phyloP scores from a whole-genome alignment of 192 early-diverging fungal species.

The Spinellus fusiger region DNA sequence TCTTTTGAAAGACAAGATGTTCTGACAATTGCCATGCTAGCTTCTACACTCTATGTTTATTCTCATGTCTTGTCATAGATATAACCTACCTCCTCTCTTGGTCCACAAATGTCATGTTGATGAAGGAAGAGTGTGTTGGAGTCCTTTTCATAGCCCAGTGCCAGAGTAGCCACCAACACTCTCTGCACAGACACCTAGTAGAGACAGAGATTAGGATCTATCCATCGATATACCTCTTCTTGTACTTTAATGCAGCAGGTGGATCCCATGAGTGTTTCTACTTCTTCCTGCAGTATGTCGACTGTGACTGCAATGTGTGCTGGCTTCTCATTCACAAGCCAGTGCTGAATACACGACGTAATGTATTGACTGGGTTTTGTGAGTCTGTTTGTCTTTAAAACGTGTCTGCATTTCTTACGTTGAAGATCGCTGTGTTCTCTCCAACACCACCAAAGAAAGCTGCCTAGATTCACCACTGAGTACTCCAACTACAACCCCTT shows the following conservation, averaged over 20 bases:
- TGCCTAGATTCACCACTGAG: constrained; percentile 1
- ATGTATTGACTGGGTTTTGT: neutral
- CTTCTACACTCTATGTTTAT: neutral
- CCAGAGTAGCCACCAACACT: constrained; percentile 4
- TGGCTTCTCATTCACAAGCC: constrained; percentile 11
- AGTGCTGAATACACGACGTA: constrained; percentile 5
- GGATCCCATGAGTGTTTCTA: constrained; percentile 1
- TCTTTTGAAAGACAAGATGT: constrained; percentile 37
- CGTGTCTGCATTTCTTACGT: neutral
- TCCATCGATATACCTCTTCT: neutral
- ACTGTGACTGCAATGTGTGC: neutral
- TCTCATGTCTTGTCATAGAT: neutral
- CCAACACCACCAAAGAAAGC: constrained; percentile 11
- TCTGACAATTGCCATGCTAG: constrained; percentile 31
- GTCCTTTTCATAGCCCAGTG: constrained; percentile 7
- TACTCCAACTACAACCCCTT: no score
- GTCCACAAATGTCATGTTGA: constrained; percentile 8
- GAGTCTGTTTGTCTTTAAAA: neutral
- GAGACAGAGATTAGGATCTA: neutral
- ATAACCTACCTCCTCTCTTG: constrained; percentile 13
- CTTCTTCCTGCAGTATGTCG: constrained; percentile 1
- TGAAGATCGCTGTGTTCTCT: neutral
- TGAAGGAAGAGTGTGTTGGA: constrained; percentile 7
- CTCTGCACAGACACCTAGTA: constrained; percentile 9
- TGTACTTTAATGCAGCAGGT: constrained; percentile 14